These are phyloP conservation scores for Eimeria necatrix DNA, from an alignment of 169 alveolate species.

Conservation along the genomic window DNA sequence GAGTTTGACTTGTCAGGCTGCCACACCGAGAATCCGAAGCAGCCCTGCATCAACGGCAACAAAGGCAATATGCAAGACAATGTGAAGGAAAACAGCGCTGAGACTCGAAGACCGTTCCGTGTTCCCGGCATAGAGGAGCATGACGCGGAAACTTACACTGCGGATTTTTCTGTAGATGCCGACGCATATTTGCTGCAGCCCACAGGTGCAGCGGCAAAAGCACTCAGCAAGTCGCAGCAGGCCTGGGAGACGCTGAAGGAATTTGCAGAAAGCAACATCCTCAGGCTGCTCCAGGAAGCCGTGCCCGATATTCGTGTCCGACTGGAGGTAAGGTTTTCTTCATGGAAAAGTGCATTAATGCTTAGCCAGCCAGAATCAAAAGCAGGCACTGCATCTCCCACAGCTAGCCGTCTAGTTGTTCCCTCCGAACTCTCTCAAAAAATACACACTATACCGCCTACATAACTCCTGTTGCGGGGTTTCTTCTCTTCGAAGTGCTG, in stretches of 20 bases:
- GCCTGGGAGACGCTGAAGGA: slow-evolving; percentile 57
- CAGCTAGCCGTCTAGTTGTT: too few species aligned
- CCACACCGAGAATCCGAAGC: background rate
- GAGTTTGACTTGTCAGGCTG: slow-evolving; percentile 43
- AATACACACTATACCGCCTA: too few species aligned
- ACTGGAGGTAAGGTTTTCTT: slow-evolving; percentile 7
- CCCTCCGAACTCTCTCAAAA: too few species aligned
- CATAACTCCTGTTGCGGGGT: too few species aligned
- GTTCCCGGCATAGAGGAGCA: slow-evolving; percentile 51
- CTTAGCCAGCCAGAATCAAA: too few species aligned
- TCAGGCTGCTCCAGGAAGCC: slow-evolving; percentile 49
- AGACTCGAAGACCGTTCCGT: background rate
- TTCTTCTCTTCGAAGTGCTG: too few species aligned
- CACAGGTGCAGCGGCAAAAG: slow-evolving; percentile 69
- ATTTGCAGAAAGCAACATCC: slow-evolving; percentile 30
- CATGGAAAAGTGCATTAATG: too few species aligned
- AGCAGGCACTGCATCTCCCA: too few species aligned
- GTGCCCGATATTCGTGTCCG: slow-evolving; percentile 43
- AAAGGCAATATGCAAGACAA: too few species aligned
- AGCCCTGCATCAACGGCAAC: background rate
- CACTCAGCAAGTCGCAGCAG: slow-evolving; percentile 39
- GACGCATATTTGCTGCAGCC: slow-evolving; percentile 56
- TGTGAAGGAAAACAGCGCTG: background rate
- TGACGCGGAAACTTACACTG: slow-evolving; percentile 22
- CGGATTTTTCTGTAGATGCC: slow-evolving; percentile 49